Base-by-base conservation (phyloP, 1,139 yeast genomes). In the Debaryomyces nepalensis region DNA sequence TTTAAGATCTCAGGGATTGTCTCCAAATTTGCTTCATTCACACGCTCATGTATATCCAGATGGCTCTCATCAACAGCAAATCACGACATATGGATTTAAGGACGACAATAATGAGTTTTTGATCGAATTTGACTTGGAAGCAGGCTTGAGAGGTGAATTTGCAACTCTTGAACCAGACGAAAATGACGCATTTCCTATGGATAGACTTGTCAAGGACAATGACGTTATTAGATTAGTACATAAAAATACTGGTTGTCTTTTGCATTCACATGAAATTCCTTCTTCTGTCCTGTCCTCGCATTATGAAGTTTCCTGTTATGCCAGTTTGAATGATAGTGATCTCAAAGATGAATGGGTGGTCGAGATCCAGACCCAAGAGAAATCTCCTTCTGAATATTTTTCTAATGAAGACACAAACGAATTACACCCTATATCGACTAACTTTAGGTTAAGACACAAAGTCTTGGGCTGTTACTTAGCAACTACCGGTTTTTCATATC, bases 41-140 rank as follows among this genome's bases (percentile, higher is more conserved):
- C 95, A 86, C 57, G 64, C 62, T 3, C 89, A 83, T 54, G 51
- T 62, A 2, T 86, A 84, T 54, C 95, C 93, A 4, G 82, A 70
- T 26, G 95, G 93, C 0, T 83, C 90, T 1, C 75, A 77, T 44
- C 91, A 85, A 58, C 84, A 81, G 49, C 95, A 86, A 61, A 62
- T 86, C 14, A 86, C 95, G 3, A 85, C 89, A 1, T 86, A 86
- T 59, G 89, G 89, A 0, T 82, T 75, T 58, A 81, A 84, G 45
- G 95, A 86, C 60, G 66, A 66, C 20, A 86, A 86, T 57, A 86
- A 86, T 57, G 73, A 80, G 40, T 86, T 86, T 75, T 47, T 73
- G 15, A 54, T 86, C 35, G 80, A 79, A 49, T 77, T 72, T 49
- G 74, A 61, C 42, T 53, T 63, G 34, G 58, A 52, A 12, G 47